These are phyloP conservation scores for Trametes coccinea DNA, from an alignment of 768 basidiomycete species.

Conservation along the genomic window DNA sequence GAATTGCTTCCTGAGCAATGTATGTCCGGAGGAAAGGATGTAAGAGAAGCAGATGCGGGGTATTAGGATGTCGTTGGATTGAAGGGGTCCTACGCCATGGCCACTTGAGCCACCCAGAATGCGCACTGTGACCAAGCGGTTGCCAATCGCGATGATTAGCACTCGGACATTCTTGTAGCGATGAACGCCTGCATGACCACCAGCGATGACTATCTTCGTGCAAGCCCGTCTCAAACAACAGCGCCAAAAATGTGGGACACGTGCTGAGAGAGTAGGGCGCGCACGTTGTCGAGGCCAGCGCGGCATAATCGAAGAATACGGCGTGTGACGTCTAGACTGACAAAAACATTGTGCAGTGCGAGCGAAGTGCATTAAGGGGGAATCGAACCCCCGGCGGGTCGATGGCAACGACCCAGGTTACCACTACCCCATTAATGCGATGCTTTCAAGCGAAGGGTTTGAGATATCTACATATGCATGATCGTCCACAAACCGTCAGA, in stretches of 20 bases:
- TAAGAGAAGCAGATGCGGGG: constrained; percentile 30
- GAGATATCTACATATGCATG: too few species aligned
- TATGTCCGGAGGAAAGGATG: constrained; percentile 31
- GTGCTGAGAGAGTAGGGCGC: too few species aligned
- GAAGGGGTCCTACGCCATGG: constrained; percentile 14
- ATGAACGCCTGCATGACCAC: too few species aligned
- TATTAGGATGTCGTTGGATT: constrained; percentile 30
- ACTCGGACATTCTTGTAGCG: constrained; percentile 41
- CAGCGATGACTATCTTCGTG: too few species aligned
- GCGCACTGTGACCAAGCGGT: constrained; percentile 26
- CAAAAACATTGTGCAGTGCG: too few species aligned
- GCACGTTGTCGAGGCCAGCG: too few species aligned
- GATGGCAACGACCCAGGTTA: constrained; percentile 43
- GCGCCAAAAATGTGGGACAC: too few species aligned
- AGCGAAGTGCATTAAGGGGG: constrained; percentile 36
- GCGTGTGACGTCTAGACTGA: too few species aligned
- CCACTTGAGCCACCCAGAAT: constrained; percentile 21
- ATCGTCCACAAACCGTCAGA: too few species aligned
- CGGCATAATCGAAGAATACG: too few species aligned
- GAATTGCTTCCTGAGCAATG: constrained; percentile 36
- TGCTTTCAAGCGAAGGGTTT: too few species aligned
- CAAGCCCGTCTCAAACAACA: too few species aligned
- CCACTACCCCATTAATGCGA: constrained; percentile 39
- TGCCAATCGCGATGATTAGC: constrained; percentile 32
- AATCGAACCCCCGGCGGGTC: constrained; percentile 90